A percentile compares a stretch with the other conserved stretches of the same genome.
phyloP scores from a whole-genome alignment of 1,139 yeast species.

The Geotrichum phurueaensis region DNA sequence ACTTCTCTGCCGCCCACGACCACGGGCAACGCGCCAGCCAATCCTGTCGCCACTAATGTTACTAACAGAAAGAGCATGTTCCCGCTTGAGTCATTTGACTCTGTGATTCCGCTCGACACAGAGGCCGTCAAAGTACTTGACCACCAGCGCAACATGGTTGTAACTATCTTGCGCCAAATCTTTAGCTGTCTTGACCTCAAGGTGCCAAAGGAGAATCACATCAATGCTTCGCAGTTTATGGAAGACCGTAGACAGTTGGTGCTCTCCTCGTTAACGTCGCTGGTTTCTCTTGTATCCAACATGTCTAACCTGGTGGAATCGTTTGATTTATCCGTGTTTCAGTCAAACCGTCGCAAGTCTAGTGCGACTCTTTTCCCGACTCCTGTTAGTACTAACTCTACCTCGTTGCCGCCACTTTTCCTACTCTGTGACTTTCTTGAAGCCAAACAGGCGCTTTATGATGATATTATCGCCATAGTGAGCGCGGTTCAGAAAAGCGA shows the following conservation, averaged over 20 bases:
- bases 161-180: slow-evolving; percentile 17
- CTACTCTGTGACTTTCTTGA: slow-evolving; percentile 69
- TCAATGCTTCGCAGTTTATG: background rate
- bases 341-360: slow-evolving; percentile 21
- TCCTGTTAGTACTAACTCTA: background rate
- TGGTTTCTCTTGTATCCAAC: slow-evolving; percentile 22
- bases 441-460: slow-evolving; percentile 67
- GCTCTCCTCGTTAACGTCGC: slow-evolving; percentile 23
- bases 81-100: slow-evolving; percentile 23
- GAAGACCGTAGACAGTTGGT: slow-evolving; percentile 24
- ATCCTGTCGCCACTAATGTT: slow-evolving; percentile 6
- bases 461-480: slow-evolving; percentile 52
- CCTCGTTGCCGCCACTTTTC: slow-evolving; percentile 43
- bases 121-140: slow-evolving; percentile 22
- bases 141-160: slow-evolving; percentile 19
- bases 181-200: slow-evolving; percentile 13
- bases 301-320: slow-evolving; percentile 29
- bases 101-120: slow-evolving; percentile 22
- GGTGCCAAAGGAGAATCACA: slow-evolving; percentile 2
- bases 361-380: slow-evolving; percentile 4
- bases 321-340: slow-evolving; percentile 29
- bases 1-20: slow-evolving; percentile 1
- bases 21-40: background rate
- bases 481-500: slow-evolving; percentile 69
- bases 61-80: slow-evolving; percentile 8